phyloP scores from a whole-genome alignment of 176 grass and related monocot species.

The Eragrostis nindensis region DNA sequence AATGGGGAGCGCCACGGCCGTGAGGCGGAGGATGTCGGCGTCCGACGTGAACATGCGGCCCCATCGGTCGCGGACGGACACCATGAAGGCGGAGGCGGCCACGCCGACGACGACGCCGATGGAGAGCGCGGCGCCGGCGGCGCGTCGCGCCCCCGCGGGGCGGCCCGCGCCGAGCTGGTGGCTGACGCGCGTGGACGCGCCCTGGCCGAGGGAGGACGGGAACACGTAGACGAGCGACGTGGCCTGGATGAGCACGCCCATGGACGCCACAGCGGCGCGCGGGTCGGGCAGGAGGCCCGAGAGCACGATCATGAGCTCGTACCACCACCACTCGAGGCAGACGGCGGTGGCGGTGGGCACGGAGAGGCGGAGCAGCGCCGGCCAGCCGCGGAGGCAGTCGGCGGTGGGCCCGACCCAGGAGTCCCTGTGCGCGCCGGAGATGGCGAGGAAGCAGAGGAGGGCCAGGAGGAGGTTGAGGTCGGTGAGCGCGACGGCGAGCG shows the following conservation, averaged over 20 bases:
- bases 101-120: conserved; percentile 57
- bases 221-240: conserved; percentile 95
- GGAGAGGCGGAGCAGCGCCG: conserved; percentile 69
- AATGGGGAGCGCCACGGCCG: conserved; percentile 83
- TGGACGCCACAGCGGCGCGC: conserved; percentile 82
- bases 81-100: conserved; percentile 66
- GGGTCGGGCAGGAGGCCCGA: conserved; percentile 84
- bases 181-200: conserved; percentile 81
- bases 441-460: conserved; percentile 74
- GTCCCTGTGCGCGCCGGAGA: conserved; percentile 67
- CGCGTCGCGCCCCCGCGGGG: conserved; percentile 58
- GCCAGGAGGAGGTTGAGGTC: conserved; percentile 89
- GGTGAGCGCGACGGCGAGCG: conserved; percentile 82
- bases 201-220: conserved; percentile 81
- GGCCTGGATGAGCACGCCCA: conserved; percentile 98
- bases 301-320: conserved; percentile 97
- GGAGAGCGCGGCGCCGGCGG: conserved; percentile 54
- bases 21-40: conserved; percentile 64
- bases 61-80: conserved; percentile 72
- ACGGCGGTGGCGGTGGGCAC: conserved; percentile 82
- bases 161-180: conserved; percentile 76
- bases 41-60: conserved; percentile 85
- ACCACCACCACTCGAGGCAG: conserved; percentile 99
- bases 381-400: conserved; percentile 80
- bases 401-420: conserved; percentile 69